A percentile compares a stretch with the other conserved stretches of the same genome.
Evolutionary conservation across 2,329 filamentous ascomycete species (phyloP).

Genomic region (Ophidiomyces ophidiicola): DNA sequence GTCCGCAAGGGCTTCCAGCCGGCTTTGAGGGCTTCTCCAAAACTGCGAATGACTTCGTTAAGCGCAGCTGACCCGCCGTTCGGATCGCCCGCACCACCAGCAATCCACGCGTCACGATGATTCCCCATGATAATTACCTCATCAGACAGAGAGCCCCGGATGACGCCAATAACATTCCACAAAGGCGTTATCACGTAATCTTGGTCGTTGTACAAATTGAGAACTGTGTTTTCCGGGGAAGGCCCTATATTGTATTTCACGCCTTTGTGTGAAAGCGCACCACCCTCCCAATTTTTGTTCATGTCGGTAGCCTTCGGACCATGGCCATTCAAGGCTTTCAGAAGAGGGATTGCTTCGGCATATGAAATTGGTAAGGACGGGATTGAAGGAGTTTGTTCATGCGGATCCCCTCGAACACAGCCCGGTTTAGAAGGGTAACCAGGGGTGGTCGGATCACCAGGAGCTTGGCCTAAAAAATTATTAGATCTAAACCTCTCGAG

Average conservation of each 20-base stretch:
- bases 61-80: conserved; percentile 70
- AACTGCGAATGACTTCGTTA: conserved; percentile 65
- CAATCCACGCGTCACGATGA: conserved; percentile 81
- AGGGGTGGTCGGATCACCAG: conserved; percentile 75
- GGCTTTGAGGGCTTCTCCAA: conserved; percentile 56
- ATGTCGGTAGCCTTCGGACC: conserved; percentile 67
- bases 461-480: conserved; percentile 41
- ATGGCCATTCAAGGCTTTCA: conserved; percentile 82
- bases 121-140: conserved; percentile 88
- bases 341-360: conserved; percentile 67
- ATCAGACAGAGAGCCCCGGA: conserved; percentile 73
- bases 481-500: conserved; percentile 10
- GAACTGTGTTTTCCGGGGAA: conserved; percentile 55
- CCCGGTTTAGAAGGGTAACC: conserved; percentile 89
- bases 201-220: conserved; percentile 68
- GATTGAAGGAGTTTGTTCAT: conserved; percentile 64
- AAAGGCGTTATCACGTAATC: conserved; percentile 69
- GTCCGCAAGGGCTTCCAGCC: conserved; percentile 82
- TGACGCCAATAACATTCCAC: conserved; percentile 85
- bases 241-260: conserved; percentile 79
- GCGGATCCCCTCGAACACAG: conserved; percentile 59
- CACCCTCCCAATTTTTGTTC: conserved; percentile 57
- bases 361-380: conserved; percentile 90
- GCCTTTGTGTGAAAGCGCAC: conserved; percentile 65
- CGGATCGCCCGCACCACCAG: conserved; percentile 70